Conservation (phyloP, 176 grass and related monocot species). For the Zea luxurians region DNA sequence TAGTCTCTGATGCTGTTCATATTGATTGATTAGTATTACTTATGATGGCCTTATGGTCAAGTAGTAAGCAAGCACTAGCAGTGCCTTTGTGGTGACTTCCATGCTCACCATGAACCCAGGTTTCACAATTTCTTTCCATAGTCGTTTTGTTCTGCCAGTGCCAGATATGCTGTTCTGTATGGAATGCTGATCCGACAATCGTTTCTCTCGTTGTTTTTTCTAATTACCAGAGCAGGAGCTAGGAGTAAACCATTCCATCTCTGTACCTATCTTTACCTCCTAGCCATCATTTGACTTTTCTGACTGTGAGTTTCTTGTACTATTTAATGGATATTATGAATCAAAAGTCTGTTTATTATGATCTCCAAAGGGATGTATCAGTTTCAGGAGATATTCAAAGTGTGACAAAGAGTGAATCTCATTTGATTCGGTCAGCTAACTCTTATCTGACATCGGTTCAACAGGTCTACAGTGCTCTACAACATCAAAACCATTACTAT, state of each 20-base stretch:
- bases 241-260: slow-evolving; percentile 48
- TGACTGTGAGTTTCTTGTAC: slow-evolving; percentile 53
- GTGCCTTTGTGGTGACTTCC: slow-evolving; percentile 10
- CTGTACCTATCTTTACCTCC: slow-evolving; percentile 51
- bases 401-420: slow-evolving; percentile 36
- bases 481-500: slow-evolving; percentile 62
- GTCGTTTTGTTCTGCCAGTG: neutral
- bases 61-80: slow-evolving; percentile 1
- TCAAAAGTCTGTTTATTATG: slow-evolving; percentile 59
- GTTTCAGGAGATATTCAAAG: slow-evolving; percentile 61
- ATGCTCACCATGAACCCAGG: neutral
- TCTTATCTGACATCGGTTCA: slow-evolving; percentile 50
- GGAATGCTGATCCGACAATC: slow-evolving; percentile 22
- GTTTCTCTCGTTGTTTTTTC: slow-evolving; percentile 23
- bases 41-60: neutral
- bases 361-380: slow-evolving; percentile 63
- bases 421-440: slow-evolving; percentile 34
- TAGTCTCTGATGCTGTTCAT: neutral
- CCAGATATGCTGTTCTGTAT: neutral
- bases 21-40: neutral
- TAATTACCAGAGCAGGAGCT: slow-evolving; percentile 43
- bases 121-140: slow-evolving; percentile 3
- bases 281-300: slow-evolving; percentile 45
- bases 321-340: slow-evolving; percentile 43
- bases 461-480: slow-evolving; percentile 46